Conservation (phyloP, 768 basidiomycete genomes). For the Psilocybe azurescens region DNA sequence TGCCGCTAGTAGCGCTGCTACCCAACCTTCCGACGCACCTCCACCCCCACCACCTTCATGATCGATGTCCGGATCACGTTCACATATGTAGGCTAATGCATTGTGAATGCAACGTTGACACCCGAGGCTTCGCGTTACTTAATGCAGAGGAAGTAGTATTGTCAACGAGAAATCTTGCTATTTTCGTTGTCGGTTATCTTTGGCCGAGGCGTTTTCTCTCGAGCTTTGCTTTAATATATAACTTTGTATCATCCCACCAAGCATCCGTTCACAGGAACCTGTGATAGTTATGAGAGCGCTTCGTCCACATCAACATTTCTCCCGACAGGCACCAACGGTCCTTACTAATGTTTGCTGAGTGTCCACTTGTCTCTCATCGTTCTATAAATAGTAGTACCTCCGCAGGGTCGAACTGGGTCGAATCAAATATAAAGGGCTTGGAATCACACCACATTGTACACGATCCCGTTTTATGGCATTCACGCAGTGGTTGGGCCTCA, state of each 20-base stretch:
- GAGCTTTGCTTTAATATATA: slow-evolving; percentile 22
- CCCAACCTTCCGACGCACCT: slow-evolving; percentile 32
- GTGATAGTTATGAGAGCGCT: too few species aligned
- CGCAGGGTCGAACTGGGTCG: too few species aligned
- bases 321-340: too few species aligned
- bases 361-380: neutral
- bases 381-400: too few species aligned
- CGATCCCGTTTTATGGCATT: slow-evolving; percentile 11
- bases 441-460: slow-evolving; percentile 1
- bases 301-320: too few species aligned
- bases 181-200: slow-evolving; percentile 15
- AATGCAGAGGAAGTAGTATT: neutral
- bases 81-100: neutral
- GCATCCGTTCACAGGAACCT: neutral
- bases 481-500: slow-evolving; percentile 10
- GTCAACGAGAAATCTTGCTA: neutral
- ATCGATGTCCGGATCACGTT: slow-evolving; percentile 4
- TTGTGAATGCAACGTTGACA: neutral
- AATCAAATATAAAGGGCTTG: neutral
- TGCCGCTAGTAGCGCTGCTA: slow-evolving; percentile 40
- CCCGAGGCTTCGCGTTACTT: neutral
- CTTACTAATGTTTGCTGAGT: neutral
- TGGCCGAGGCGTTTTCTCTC: slow-evolving; percentile 2
- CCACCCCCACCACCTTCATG: slow-evolving; percentile 40
- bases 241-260: slow-evolving; percentile 2